Evolutionary conservation across 441 rosid genomes (phyloP).

Genomic region (Bocquillonia castaneifolia): DNA sequence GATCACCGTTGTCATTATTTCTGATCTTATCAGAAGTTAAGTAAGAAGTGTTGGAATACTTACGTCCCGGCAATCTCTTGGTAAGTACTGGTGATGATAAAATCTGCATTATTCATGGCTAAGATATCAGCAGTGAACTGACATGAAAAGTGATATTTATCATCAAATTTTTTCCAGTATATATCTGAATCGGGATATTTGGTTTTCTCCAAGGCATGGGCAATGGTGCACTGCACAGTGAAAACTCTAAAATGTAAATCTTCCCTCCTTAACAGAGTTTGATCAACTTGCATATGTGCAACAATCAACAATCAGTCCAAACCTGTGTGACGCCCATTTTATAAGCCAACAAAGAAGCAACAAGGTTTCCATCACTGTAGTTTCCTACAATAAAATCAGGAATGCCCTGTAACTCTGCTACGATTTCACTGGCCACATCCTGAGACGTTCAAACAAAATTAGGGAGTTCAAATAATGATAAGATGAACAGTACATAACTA

Average conservation of each 20-base stretch:
- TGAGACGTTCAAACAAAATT: slow-evolving; percentile 22
- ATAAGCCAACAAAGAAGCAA: slow-evolving; percentile 81
- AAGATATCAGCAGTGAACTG: slow-evolving; percentile 92
- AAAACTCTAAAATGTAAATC: slow-evolving; percentile 13
- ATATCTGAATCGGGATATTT: slow-evolving; percentile 97
- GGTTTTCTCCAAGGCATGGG: slow-evolving; percentile 97
- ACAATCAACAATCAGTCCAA: slow-evolving; percentile 14
- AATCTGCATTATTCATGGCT: slow-evolving; percentile 94
- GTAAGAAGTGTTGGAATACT: slow-evolving; percentile 26
- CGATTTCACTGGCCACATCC: slow-evolving; percentile 85
- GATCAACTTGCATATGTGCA: neutral
- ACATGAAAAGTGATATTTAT: slow-evolving; percentile 88
- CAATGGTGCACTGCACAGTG: slow-evolving; percentile 81
- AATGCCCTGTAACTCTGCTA: slow-evolving; percentile 66
- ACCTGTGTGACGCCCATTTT: slow-evolving; percentile 93
- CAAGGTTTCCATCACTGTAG: slow-evolving; percentile 97
- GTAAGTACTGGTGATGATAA: slow-evolving; percentile 92
- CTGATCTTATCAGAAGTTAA: neutral
- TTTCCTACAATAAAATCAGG: slow-evolving; percentile 93
- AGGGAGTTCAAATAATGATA: slow-evolving; percentile 8
- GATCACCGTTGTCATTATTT: no score
- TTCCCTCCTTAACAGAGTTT: slow-evolving; percentile 10
- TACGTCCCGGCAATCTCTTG: slow-evolving; percentile 98
- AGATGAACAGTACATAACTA: neutral
- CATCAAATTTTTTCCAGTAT: slow-evolving; percentile 86